Evolutionary conservation across 805 yeast genomes (phyloP), one percentile per base, ranked within the genome.

Genomic region (Pichia cephalocereana): DNA sequence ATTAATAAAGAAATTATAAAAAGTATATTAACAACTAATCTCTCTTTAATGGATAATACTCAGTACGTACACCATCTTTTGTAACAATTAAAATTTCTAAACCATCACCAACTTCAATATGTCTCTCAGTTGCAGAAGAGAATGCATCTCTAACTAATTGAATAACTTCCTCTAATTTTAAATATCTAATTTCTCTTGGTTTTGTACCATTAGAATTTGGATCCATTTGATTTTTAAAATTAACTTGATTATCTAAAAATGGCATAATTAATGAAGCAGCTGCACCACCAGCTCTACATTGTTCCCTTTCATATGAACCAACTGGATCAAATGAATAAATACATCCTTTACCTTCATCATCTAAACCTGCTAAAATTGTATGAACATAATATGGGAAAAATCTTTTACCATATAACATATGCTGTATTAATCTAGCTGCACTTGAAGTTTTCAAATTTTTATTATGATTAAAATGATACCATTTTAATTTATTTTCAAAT

Each of bases 221-320:
- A 56, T 79, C 90, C 64, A 74, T 79, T 68, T 93, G 99, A 71
- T 93, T 93, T 65, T 90, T 90, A 70, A 88, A 86, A 65, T 89
- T 87, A 53, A 93, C 99, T 72, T 93, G 99, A 67, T 90, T 91
- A 68, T 93, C 99, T 62, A 93, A 78, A 66, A 93, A 93, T 5
- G 99, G 99, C 95, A 90, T 89, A 56, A 93, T 89, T 69, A 93
- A 77, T 54, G 89, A 79, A 1, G 97, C 93, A 30, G 98, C 98
- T 14, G 97, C 93, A 40, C 99, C 99, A 54, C 96, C 97, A 2
- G 98, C 98, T 62, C 97, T 80, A 69, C 96, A 88, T 64, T 90
- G 96, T 66, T 90, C 97, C 60, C 96, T 80, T 69, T 93, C 98
- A 64, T 93, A 93, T 2, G 96, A 88, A 4, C 99, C 99, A 49